Conservation (phyloP, 768 basidiomycete species). For the Trametopsis cervina region DNA sequence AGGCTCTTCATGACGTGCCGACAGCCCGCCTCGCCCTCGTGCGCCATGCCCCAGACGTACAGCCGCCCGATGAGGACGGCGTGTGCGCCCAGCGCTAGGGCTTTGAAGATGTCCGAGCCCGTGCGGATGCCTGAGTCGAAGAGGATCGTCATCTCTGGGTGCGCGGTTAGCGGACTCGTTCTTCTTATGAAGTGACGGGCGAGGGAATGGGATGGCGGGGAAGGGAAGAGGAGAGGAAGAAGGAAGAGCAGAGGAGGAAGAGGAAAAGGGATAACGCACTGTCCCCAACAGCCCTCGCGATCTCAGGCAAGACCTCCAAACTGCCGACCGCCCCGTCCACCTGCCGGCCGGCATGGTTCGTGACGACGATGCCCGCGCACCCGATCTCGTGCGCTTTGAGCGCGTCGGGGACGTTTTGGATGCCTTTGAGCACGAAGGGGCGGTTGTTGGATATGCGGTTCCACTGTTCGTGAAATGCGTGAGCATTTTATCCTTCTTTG, state of each 20-base stretch:
- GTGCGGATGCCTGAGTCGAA: slow-evolving; percentile 50
- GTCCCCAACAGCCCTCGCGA: slow-evolving; percentile 44
- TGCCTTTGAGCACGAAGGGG: slow-evolving; percentile 50
- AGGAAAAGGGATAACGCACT: slow-evolving; percentile 24
- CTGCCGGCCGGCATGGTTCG: slow-evolving; percentile 49
- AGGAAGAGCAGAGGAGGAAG: background rate
- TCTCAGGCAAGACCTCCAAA: slow-evolving; percentile 42
- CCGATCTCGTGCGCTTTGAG: slow-evolving; percentile 39
- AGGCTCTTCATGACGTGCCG: slow-evolving; percentile 47
- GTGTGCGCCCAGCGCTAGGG: slow-evolving; percentile 48
- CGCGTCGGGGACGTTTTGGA: slow-evolving; percentile 42
- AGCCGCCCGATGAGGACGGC: slow-evolving; percentile 43
- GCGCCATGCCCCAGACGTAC: slow-evolving; percentile 45
- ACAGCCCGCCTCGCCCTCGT: slow-evolving; percentile 45
- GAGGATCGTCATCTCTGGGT: slow-evolving; percentile 40
- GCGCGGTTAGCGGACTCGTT: background rate
- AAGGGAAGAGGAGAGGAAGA: background rate
- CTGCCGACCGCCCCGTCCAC: slow-evolving; percentile 50
- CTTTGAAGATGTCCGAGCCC: slow-evolving; percentile 49
- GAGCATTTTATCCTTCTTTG: background rate
- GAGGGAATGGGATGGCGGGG: too few species aligned
- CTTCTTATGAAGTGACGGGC: background rate
- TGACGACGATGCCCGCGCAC: slow-evolving; percentile 49
- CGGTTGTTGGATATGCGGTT: slow-evolving; percentile 39
- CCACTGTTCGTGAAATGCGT: slow-evolving; percentile 31